Evolutionary conservation across 306 rosid species (phyloP).

Genomic region (Prunus davidiana): DNA sequence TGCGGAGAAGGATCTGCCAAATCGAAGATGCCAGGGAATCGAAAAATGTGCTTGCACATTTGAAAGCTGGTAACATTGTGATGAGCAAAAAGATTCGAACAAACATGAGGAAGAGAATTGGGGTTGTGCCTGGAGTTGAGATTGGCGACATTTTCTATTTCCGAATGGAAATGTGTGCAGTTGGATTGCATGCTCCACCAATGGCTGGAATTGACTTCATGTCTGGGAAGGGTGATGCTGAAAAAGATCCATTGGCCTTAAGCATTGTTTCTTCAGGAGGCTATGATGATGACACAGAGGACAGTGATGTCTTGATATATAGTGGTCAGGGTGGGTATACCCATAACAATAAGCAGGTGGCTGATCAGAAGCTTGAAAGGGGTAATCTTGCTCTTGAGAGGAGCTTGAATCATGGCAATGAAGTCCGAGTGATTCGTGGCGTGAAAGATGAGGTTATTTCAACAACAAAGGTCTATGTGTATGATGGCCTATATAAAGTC

Average conservation of each 20-base stretch:
- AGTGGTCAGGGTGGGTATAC: slow-evolving; percentile 65
- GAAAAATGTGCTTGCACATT: slow-evolving; percentile 24
- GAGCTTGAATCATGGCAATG: slow-evolving; percentile 44
- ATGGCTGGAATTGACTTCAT: slow-evolving; percentile 69
- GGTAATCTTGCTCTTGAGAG: slow-evolving; percentile 69
- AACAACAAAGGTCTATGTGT: slow-evolving; percentile 51
- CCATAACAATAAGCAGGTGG: slow-evolving; percentile 39
- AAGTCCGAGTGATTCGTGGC: slow-evolving; percentile 64
- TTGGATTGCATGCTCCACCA: slow-evolving; percentile 62
- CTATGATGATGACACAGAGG: slow-evolving; percentile 50
- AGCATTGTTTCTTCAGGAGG: slow-evolving; percentile 67
- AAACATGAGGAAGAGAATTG: slow-evolving; percentile 50
- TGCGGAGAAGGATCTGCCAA: slow-evolving; percentile 60
- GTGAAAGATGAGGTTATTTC: slow-evolving; percentile 33
- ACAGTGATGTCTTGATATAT: slow-evolving; percentile 50
- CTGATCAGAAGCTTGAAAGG: slow-evolving; percentile 71
- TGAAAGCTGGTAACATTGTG: slow-evolving; percentile 48
- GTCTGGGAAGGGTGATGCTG: slow-evolving; percentile 31
- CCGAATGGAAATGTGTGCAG: slow-evolving; percentile 52
- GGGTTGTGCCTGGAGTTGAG: slow-evolving; percentile 59
- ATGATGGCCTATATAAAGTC: slow-evolving; percentile 63
- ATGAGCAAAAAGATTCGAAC: slow-evolving; percentile 45
- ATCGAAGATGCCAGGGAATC: slow-evolving; percentile 50
- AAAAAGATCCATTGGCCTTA: slow-evolving; percentile 55
- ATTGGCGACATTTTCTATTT: slow-evolving; percentile 65